Conservation (phyloP, 768 basidiomycete species). For the Trametes punicea region DNA sequence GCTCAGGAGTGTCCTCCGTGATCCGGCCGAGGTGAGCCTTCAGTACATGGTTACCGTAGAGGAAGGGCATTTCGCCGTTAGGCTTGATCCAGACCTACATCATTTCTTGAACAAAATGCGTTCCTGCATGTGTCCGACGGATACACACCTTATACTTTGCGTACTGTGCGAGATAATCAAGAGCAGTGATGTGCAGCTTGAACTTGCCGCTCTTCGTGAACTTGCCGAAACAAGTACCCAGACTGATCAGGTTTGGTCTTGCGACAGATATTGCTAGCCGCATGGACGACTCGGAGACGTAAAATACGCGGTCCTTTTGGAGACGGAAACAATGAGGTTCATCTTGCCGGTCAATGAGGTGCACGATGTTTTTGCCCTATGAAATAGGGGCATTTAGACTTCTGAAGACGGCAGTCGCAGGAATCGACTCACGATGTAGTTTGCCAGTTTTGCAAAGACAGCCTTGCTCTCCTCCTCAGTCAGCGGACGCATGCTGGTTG, state of each 20-base stretch:
- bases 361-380: conserved; percentile 94
- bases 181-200: conserved; percentile 90
- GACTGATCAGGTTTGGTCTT: conserved; percentile 83
- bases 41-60: conserved; percentile 97
- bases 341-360: conserved; percentile 91
- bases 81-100: conserved; percentile 96
- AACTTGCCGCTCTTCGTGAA: conserved; percentile 98
- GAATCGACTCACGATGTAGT: conserved; percentile 75
- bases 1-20: conserved; percentile 98
- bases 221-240: conserved; percentile 97
- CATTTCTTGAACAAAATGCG: neutral
- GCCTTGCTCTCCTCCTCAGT: conserved; percentile 97
- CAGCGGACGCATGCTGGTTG: conserved; percentile 76
- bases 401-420: neutral
- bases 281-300: conserved; percentile 94
- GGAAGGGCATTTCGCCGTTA: conserved; percentile 98
- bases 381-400: neutral
- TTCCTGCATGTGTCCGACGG: neutral
- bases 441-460: conserved; percentile 94
- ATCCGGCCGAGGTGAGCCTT: conserved; percentile 99
- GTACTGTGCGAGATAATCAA: conserved; percentile 93
- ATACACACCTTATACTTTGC: conserved; percentile 90
- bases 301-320: conserved; percentile 93
- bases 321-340: conserved; percentile 95
- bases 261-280: conserved; percentile 90